Percentiles rank a stretch among this genome's conserved stretches.
Conservation (phyloP, 495 filamentous ascomycete genomes). For the Pseudomonodictys pantanalensis region DNA sequence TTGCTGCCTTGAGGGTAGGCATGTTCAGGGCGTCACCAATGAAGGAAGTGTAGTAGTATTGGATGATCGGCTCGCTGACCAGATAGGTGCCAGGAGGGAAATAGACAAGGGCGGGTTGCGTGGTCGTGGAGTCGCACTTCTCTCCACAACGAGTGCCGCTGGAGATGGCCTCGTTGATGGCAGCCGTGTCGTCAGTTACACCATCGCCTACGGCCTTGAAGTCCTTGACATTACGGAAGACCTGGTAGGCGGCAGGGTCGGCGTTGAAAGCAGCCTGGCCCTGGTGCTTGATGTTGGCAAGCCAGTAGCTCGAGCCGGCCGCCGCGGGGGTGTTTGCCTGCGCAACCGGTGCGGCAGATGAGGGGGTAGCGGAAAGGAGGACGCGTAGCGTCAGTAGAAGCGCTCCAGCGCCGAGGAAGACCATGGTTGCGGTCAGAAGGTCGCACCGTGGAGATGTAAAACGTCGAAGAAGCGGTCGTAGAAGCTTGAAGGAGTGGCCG, state of each 20-base stretch:
- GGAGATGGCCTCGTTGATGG: constrained; percentile 52
- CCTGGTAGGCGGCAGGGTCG: constrained; percentile 34
- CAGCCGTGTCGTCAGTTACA: constrained; percentile 52
- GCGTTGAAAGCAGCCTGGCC: constrained; percentile 50
- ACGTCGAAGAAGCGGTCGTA: constrained; percentile 4
- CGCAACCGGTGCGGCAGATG: constrained; percentile 29
- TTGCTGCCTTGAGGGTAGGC: constrained; percentile 73
- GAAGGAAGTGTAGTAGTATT: constrained; percentile 65
- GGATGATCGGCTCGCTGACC: constrained; percentile 56
- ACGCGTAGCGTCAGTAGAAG: constrained; percentile 27
- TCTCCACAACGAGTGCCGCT: constrained; percentile 51
- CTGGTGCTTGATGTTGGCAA: constrained; percentile 67
- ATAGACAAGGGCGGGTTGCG: constrained; percentile 51
- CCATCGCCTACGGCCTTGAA: constrained; percentile 50
- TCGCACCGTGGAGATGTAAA: constrained; percentile 7
- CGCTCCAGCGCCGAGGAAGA: constrained; percentile 27
- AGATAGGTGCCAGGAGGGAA: constrained; percentile 63
- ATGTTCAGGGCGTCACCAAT: constrained; percentile 63
- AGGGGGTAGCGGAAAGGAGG: constrained; percentile 15
- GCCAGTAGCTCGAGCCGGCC: constrained; percentile 61
- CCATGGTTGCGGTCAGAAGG: constrained; percentile 24
- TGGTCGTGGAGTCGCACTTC: constrained; percentile 51
- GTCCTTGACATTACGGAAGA: constrained; percentile 50
- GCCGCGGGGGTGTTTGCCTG: constrained; percentile 21
- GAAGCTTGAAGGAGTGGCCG: constrained; percentile 7